Evolutionary conservation across 805 yeast species (phyloP).

Genomic region (Schizosaccharomyces octosporus): DNA sequence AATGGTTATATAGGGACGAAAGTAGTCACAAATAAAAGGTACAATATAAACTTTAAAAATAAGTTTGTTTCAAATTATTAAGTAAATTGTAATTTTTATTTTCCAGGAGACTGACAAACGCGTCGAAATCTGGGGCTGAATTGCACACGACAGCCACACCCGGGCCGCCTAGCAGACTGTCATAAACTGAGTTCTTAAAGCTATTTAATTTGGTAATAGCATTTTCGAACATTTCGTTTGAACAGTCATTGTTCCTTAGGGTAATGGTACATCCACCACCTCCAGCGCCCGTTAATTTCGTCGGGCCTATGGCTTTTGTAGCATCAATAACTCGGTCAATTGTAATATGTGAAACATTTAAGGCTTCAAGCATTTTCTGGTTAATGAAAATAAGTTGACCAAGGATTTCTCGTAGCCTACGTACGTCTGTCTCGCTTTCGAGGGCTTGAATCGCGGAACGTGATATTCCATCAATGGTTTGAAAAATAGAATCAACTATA

Average conservation of each 20-base stretch:
- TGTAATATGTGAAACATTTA: constrained; percentile 87
- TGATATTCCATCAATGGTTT: constrained; percentile 53
- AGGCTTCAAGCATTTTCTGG: constrained; percentile 62
- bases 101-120: not conserved
- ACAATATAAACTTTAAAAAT: not conserved
- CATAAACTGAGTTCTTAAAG: constrained; percentile 45
- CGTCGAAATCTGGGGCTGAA: not conserved
- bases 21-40: too few species aligned
- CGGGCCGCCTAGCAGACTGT: constrained; percentile 65
- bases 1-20: too few species aligned
- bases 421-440: constrained; percentile 16
- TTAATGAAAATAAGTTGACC: constrained; percentile 49
- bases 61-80: not conserved
- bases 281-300: constrained; percentile 94
- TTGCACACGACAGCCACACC: constrained; percentile 32
- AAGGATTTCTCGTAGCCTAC: constrained; percentile 14
- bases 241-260: constrained; percentile 25
- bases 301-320: constrained; percentile 55
- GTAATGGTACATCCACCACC: constrained; percentile 98
- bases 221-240: constrained; percentile 15
- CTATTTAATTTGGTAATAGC: constrained; percentile 16
- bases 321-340: constrained; percentile 47
- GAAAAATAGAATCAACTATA: constrained; percentile 33
- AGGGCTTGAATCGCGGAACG: constrained; percentile 45
- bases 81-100: not conserved